These are phyloP conservation scores for Aspergillus quadrilineatus DNA, from an alignment of 2,329 filamentous ascomycete genomes.

Conservation along the genomic window DNA sequence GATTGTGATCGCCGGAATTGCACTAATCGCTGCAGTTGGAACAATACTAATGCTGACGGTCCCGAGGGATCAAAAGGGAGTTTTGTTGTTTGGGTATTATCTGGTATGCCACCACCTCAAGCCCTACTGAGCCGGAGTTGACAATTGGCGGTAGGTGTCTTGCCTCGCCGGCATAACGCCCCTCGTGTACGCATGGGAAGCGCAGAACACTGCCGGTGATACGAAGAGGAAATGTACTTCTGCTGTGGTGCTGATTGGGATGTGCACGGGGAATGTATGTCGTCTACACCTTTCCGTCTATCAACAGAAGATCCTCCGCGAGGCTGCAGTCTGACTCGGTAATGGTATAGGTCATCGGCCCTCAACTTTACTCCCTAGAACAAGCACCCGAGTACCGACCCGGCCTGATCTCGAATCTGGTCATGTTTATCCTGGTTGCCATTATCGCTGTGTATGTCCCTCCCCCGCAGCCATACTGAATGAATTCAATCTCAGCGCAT, in stretches of 20 bases:
- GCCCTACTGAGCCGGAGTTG: neutral
- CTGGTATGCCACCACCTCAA: slow-evolving; percentile 32
- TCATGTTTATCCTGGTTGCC: slow-evolving; percentile 35
- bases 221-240: slow-evolving; percentile 40
- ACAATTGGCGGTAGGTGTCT: slow-evolving; percentile 20
- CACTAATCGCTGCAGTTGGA: slow-evolving; percentile 42
- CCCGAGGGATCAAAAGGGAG: slow-evolving; percentile 48
- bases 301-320: too few relatives aligned
- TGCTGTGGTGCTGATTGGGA: slow-evolving; percentile 36
- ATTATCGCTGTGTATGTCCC: slow-evolving; percentile 25
- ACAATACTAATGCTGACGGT: slow-evolving; percentile 52
- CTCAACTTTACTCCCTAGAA: slow-evolving; percentile 34
- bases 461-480: neutral
- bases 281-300: neutral
- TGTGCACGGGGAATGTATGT: slow-evolving; percentile 35
- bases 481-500: too few relatives aligned
- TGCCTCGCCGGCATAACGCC: slow-evolving; percentile 38
- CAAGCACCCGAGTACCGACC: slow-evolving; percentile 37
- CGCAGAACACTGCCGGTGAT: slow-evolving; percentile 39
- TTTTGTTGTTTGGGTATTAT: slow-evolving; percentile 54
- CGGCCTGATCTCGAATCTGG: slow-evolving; percentile 34
- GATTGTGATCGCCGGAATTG: slow-evolving; percentile 42
- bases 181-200: slow-evolving; percentile 38
- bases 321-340: neutral
- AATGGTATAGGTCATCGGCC: slow-evolving; percentile 26